These are phyloP conservation scores for Aspergillus fischeri DNA, from an alignment of 2,329 filamentous ascomycete genomes.

Conservation along the genomic window DNA sequence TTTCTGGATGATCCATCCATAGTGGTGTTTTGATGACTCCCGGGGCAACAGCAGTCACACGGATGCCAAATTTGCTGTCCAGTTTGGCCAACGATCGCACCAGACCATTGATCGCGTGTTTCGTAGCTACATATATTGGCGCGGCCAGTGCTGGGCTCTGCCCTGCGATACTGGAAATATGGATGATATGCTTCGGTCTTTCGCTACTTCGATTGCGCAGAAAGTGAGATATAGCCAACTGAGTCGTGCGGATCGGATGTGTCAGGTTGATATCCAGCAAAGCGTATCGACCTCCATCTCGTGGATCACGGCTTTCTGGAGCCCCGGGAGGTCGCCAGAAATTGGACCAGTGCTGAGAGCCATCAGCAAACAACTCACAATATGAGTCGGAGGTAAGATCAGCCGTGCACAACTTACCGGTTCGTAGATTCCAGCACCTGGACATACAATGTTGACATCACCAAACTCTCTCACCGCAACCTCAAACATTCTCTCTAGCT, in stretches of 20 bases:
- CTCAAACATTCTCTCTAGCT: slow-evolving; percentile 48
- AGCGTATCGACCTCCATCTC: slow-evolving; percentile 40
- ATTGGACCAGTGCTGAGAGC: slow-evolving; percentile 42
- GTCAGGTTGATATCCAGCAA: slow-evolving; percentile 49
- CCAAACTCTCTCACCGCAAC: slow-evolving; percentile 48
- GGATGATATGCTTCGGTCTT: slow-evolving; percentile 42
- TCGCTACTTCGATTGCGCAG: slow-evolving; percentile 28
- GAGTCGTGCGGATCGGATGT: slow-evolving; percentile 50
- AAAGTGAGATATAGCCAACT: slow-evolving; percentile 49
- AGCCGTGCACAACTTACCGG: slow-evolving; percentile 28
- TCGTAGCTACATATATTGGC: slow-evolving; percentile 48
- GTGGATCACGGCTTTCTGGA: slow-evolving; percentile 39
- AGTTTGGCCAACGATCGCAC: slow-evolving; percentile 49
- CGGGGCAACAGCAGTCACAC: slow-evolving; percentile 58
- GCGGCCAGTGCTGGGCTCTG: slow-evolving; percentile 36
- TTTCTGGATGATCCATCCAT: slow-evolving; percentile 60
- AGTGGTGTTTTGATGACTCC: slow-evolving; percentile 59
- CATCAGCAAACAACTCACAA: background rate
- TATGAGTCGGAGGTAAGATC: background rate
- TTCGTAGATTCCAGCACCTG: slow-evolving; percentile 45
- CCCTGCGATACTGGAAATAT: slow-evolving; percentile 48
- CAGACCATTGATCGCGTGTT: slow-evolving; percentile 48
- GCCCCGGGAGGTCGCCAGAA: slow-evolving; percentile 49
- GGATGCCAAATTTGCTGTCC: slow-evolving; percentile 48
- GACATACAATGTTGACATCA: slow-evolving; percentile 44